Conservation (phyloP, 495 filamentous ascomycete species). For the Penicillium bovifimosum region DNA sequence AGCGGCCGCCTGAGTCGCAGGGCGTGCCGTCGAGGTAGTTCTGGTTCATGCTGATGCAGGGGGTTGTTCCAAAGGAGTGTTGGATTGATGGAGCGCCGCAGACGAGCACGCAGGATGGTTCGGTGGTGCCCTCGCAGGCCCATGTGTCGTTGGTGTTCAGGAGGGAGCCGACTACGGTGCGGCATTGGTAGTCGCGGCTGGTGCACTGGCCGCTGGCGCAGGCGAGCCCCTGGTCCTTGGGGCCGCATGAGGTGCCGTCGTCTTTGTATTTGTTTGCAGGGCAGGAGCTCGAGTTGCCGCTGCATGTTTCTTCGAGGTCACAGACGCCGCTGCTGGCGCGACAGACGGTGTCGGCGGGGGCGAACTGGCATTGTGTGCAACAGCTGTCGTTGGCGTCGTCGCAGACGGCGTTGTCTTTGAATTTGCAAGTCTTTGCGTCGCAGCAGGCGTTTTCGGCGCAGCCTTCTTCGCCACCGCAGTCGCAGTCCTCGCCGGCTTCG, state of each 20-base stretch:
- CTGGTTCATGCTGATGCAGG: conserved; percentile 69
- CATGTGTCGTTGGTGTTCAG: conserved; percentile 71
- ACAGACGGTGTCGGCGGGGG: conserved; percentile 63
- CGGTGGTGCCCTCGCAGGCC: conserved; percentile 61
- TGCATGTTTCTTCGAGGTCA: conserved; percentile 79
- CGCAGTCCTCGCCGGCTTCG: conserved; percentile 88
- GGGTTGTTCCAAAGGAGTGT: conserved; percentile 21
- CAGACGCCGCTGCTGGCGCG: conserved; percentile 71
- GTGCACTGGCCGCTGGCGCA: conserved; percentile 96
- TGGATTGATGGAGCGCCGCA: conserved; percentile 71
- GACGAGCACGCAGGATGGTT: conserved; percentile 60
- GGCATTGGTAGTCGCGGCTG: conserved; percentile 84
- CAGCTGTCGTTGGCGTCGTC: conserved; percentile 91
- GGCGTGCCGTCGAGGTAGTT: conserved; percentile 92
- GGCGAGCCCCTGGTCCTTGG: conserved; percentile 48
- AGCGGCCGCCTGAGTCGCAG: conserved; percentile 76
- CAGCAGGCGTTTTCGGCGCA: conserved; percentile 80
- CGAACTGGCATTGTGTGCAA: conserved; percentile 72
- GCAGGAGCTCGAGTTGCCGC: conserved; percentile 66
- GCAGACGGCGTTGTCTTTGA: conserved; percentile 68
- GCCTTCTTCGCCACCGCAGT: conserved; percentile 73
- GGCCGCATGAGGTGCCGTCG: conserved; percentile 67
- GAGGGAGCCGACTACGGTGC: conserved; percentile 75
- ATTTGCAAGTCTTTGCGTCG: conserved; percentile 83
- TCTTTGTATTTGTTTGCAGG: conserved; percentile 62